phyloP scores from a whole-genome alignment of 257 asterid species.

The Craterostigma plantagineum region DNA sequence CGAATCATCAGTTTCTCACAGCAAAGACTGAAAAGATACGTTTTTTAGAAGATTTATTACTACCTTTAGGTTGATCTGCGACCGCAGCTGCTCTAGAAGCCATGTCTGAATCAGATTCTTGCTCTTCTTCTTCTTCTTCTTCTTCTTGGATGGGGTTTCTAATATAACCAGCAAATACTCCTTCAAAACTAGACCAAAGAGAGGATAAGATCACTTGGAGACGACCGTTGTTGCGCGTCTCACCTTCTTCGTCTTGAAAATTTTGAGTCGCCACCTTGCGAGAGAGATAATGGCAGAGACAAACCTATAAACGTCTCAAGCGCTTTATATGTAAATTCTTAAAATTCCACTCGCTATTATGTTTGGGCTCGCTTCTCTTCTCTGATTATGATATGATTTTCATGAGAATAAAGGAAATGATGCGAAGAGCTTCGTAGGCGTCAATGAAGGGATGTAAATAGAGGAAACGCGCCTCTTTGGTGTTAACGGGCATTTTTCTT shows the following conservation, averaged over 20 bases:
- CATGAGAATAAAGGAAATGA: too few relatives aligned
- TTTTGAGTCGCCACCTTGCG: slow-evolving; percentile 48
- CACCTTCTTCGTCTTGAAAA: slow-evolving; percentile 22
- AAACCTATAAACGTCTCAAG: too few relatives aligned
- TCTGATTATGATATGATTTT: too few relatives aligned
- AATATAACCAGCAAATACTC: slow-evolving; percentile 28
- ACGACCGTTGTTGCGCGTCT: slow-evolving; percentile 39
- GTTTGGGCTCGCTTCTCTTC: too few relatives aligned
- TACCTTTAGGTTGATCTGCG: slow-evolving; percentile 36
- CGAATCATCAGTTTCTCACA: background rate
- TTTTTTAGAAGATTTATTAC: too few relatives aligned
- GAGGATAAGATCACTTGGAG: slow-evolving; percentile 52
- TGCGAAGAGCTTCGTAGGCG: too few relatives aligned
- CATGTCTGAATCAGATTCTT: slow-evolving; percentile 27
- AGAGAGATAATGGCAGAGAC: too few relatives aligned
- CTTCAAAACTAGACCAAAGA: slow-evolving; percentile 47
- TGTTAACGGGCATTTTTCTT: too few relatives aligned
- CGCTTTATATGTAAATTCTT: too few relatives aligned
- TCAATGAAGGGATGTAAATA: too few relatives aligned
- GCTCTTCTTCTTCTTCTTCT: slow-evolving; percentile 9
- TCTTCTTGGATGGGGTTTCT: slow-evolving; percentile 7
- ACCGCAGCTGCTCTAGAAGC: slow-evolving; percentile 24
- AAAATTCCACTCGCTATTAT: too few relatives aligned
- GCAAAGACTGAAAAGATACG: background rate
- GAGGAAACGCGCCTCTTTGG: too few relatives aligned